Base-by-base conservation (phyloP, 805 yeast genomes). In the Vanderwaltozyma polyspora region DNA sequence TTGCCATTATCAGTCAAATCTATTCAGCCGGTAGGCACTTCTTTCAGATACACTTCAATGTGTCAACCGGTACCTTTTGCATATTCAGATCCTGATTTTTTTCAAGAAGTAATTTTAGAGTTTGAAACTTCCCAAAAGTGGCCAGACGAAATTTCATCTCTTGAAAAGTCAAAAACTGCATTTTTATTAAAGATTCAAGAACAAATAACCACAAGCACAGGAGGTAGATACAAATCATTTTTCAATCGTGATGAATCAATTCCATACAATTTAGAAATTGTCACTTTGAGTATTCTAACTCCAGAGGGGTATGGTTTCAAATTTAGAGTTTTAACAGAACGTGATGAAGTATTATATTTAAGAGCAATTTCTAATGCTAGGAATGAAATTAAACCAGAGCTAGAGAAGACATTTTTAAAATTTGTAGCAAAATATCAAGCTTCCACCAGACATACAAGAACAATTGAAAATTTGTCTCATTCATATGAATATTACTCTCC, bases 281-380 rank as follows among this genome's bases (percentile, higher is more conserved):
- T 73, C 1, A 60, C 72, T 3, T 59, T 84, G 39, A 72, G 78
- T 34, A 63, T 91, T 15, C 66, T 84, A 39, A 73, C 94, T 0
- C 94, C 95, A 2, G 91, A 81, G 40, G 98, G 98, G 2, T 89
- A 63, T 55, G 95, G 93, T 1, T 89, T 86, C 67, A 70, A 70
- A 43, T 58, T 85, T 28, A 69, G 91, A 37, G 76, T 87, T 2
- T 61, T 78, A 28, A 79, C 93, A 0, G 95, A 87, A 52, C 71
- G 89, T 51, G 96, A 89, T 59, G 91, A 80, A 48, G 56, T 70
- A 3, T 58, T 86, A 39, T 81, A 81, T 44, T 58, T 76, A 44
- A 68, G 87, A 54, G 85, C 89, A 1, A 78, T 80, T 33, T 68
- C 70, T 29, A 77, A 79, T 49, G 67, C 77, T 1, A 71, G 67